These are phyloP conservation scores for Gilbertella persicaria DNA, from an alignment of 371 early-diverging fungal species.

Conservation along the genomic window DNA sequence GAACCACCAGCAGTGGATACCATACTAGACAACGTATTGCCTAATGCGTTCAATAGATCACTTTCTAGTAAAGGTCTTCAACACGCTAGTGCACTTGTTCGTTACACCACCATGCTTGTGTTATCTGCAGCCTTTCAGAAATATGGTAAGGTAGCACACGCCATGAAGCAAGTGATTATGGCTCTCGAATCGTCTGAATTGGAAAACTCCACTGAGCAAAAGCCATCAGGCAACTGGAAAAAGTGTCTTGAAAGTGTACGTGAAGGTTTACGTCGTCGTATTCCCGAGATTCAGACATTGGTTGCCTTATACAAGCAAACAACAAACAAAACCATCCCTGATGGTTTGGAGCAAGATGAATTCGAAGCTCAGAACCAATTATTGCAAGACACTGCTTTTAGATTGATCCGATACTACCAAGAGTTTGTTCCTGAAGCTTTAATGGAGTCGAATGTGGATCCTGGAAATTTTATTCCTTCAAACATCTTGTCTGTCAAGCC, in stretches of 20 bases:
- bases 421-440: constrained; percentile 66
- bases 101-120: constrained; percentile 63
- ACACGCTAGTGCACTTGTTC: constrained; percentile 67
- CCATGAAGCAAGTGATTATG: constrained; percentile 36
- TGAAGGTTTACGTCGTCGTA: constrained; percentile 68
- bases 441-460: constrained; percentile 72
- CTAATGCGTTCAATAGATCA: constrained; percentile 58
- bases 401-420: constrained; percentile 71
- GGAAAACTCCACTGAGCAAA: background rate
- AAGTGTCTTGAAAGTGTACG: constrained; percentile 33
- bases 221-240: constrained; percentile 34
- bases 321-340: constrained; percentile 9
- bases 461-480: constrained; percentile 73
- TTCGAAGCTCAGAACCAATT: constrained; percentile 45
- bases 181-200: constrained; percentile 23
- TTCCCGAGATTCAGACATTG: constrained; percentile 77
- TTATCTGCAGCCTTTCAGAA: constrained; percentile 68
- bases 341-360: constrained; percentile 26
- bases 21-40: constrained; percentile 74
- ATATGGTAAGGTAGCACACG: constrained; percentile 46
- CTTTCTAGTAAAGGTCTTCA: constrained; percentile 67
- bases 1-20: constrained; percentile 59
- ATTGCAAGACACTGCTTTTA: constrained; percentile 55
- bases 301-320: constrained; percentile 54
- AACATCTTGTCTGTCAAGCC: constrained; percentile 59